Percentiles rank a stretch among this genome's conserved stretches.
Conservation (phyloP, 2,329 filamentous ascomycete species). For the Chrysosporium queenslandicum region DNA sequence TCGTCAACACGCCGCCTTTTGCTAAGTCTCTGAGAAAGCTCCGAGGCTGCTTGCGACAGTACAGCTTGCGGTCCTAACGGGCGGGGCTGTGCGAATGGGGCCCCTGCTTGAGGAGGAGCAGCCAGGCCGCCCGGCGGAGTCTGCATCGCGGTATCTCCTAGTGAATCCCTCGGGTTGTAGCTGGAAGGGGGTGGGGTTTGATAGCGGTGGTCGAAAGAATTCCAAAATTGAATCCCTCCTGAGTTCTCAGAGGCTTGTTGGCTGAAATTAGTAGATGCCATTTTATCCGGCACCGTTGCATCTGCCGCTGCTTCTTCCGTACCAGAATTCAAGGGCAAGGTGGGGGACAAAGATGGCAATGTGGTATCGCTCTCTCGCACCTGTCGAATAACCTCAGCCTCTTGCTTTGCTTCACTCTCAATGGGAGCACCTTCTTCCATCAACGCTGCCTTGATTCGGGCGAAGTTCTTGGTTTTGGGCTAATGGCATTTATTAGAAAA, state of each 20-base stretch:
- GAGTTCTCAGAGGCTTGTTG: conserved; percentile 63
- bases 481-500: conserved; percentile 31
- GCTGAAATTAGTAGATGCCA: conserved; percentile 59
- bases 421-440: conserved; percentile 79
- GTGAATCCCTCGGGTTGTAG: conserved; percentile 23
- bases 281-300: conserved; percentile 24
- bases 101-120: background rate
- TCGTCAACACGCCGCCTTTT: conserved; percentile 78
- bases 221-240: conserved; percentile 66
- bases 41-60: conserved; percentile 9
- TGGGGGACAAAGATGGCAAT: conserved; percentile 37
- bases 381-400: conserved; percentile 91
- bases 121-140: conserved; percentile 30
- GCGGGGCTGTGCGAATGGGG: conserved; percentile 16
- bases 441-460: conserved; percentile 79
- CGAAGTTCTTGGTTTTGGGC: conserved; percentile 95
- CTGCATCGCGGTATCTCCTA: conserved; percentile 33
- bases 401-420: conserved; percentile 77
- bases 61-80: conserved; percentile 16
- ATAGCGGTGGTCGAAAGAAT: conserved; percentile 60
- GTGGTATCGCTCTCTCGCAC: conserved; percentile 80
- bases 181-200: conserved; percentile 53
- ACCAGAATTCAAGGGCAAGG: conserved; percentile 23
- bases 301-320: conserved; percentile 22
- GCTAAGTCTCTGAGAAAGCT: conserved; percentile 14